Conservation (phyloP, 1,284 basidiomycete species). For the Coniferiporia weirii region DNA sequence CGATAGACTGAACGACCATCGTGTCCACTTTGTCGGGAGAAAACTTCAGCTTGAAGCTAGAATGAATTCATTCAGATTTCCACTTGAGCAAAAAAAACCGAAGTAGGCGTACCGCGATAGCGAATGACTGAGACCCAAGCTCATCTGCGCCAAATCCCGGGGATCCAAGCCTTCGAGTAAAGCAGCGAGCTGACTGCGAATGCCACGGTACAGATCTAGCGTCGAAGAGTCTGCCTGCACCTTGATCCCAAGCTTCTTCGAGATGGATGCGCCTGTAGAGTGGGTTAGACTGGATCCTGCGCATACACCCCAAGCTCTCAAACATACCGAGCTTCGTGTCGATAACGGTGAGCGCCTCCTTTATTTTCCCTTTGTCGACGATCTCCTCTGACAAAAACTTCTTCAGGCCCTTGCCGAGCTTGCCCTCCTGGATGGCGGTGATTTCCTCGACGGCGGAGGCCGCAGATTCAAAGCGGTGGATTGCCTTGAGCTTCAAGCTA, state of each 20-base stretch:
- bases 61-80: not conserved
- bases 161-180: slow-evolving; percentile 89
- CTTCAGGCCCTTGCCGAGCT: slow-evolving; percentile 89
- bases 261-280: slow-evolving; percentile 65
- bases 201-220: slow-evolving; percentile 92
- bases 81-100: slow-evolving; percentile 6
- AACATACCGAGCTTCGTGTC: slow-evolving; percentile 86
- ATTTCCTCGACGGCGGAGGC: slow-evolving; percentile 99
- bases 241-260: slow-evolving; percentile 92
- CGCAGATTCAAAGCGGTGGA: slow-evolving; percentile 96
- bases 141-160: slow-evolving; percentile 97
- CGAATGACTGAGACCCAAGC: slow-evolving; percentile 93
- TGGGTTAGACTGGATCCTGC: not conserved
- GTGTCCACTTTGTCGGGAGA: slow-evolving; percentile 99
- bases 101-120: slow-evolving; percentile 66
- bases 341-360: slow-evolving; percentile 84
- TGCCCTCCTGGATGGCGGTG: slow-evolving; percentile 87
- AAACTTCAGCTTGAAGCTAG: slow-evolving; percentile 98
- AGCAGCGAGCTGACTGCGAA: slow-evolving; percentile 83
- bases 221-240: slow-evolving; percentile 64
- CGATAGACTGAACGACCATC: slow-evolving; percentile 99
- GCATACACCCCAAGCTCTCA: not conserved
- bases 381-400: slow-evolving; percentile 91
- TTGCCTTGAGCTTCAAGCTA: slow-evolving; percentile 89
- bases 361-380: slow-evolving; percentile 81